These are phyloP conservation scores for Boletus patriciae DNA, from an alignment of 768 basidiomycete genomes.

Conservation along the genomic window DNA sequence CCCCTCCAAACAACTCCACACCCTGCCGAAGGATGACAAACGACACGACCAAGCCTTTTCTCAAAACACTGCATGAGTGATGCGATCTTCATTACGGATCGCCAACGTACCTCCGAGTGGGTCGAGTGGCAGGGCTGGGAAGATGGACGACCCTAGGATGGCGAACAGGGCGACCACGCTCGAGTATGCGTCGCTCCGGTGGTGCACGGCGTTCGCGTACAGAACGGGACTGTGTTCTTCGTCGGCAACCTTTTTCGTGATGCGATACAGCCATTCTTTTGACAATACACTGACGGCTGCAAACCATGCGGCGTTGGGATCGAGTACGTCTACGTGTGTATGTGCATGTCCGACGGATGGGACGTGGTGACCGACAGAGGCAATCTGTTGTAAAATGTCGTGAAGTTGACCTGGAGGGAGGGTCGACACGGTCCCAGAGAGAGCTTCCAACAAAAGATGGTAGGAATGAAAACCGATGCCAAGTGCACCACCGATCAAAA, in stretches of 20 bases:
- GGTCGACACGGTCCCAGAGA: conserved; percentile 62
- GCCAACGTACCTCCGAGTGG: conserved; percentile 78
- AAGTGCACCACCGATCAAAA: conserved; percentile 80
- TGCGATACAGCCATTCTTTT: conserved; percentile 93
- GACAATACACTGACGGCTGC: conserved; percentile 74
- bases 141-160: conserved; percentile 86
- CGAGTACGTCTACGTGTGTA: conserved; percentile 57
- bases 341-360: conserved; percentile 56
- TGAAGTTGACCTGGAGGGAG: conserved; percentile 65
- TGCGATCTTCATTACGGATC: not conserved
- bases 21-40: conserved; percentile 84
- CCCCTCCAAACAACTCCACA: conserved; percentile 59
- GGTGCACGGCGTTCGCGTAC: conserved; percentile 94
- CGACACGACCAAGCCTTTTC: conserved; percentile 81
- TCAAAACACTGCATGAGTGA: conserved; percentile 8
- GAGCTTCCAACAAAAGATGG: conserved; percentile 71
- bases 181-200: conserved; percentile 95
- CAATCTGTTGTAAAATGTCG: conserved; percentile 57
- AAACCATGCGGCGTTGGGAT: conserved; percentile 97
- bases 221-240: conserved; percentile 90
- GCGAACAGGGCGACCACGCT: conserved; percentile 89
- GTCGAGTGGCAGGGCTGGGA: conserved; percentile 86
- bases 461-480: conserved; percentile 92
- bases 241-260: conserved; percentile 86
- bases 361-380: conserved; percentile 54